phyloP scores from a whole-genome alignment of 108 stramenopile species.

The Skeletonema potamos region DNA sequence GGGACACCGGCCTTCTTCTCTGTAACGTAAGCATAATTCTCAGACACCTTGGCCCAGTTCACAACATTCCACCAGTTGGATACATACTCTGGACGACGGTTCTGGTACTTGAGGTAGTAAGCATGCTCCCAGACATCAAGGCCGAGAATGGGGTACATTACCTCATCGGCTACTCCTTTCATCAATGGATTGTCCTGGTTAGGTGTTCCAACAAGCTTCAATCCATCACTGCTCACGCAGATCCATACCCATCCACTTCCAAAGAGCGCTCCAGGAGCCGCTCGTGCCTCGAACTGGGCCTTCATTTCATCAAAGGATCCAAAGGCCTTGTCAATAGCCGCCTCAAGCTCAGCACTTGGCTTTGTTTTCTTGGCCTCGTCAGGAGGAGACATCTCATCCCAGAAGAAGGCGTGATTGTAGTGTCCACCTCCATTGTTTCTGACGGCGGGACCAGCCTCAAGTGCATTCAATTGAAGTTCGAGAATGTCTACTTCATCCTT shows the following conservation, averaged over 20 bases:
- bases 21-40: slow-evolving; percentile 84
- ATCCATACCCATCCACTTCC: slow-evolving; percentile 98
- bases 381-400: slow-evolving; percentile 95
- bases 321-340: slow-evolving; percentile 84
- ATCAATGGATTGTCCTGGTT: slow-evolving; percentile 98
- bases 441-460: slow-evolving; percentile 85
- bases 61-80: slow-evolving; percentile 96
- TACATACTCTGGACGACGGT: slow-evolving; percentile 95
- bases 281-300: slow-evolving; percentile 79
- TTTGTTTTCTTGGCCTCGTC: slow-evolving; percentile 87
- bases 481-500: slow-evolving; percentile 79
- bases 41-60: slow-evolving; percentile 94
- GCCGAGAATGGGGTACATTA: slow-evolving; percentile 96
- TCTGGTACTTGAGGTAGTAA: slow-evolving; percentile 99
- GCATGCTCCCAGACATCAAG: slow-evolving; percentile 99
- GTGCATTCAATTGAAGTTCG: slow-evolving; percentile 80
- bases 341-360: slow-evolving; percentile 70
- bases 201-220: slow-evolving; percentile 90
- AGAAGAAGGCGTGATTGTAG: slow-evolving; percentile 99
- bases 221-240: slow-evolving; percentile 85
- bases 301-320: slow-evolving; percentile 91
- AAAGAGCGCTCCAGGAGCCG: slow-evolving; percentile 94
- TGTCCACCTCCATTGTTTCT: slow-evolving; percentile 98
- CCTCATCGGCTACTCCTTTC: slow-evolving; percentile 90
- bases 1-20: slow-evolving; percentile 84